phyloP scores from a whole-genome alignment of 2,329 filamentous ascomycete genomes.

The Penicillium sp. region DNA sequence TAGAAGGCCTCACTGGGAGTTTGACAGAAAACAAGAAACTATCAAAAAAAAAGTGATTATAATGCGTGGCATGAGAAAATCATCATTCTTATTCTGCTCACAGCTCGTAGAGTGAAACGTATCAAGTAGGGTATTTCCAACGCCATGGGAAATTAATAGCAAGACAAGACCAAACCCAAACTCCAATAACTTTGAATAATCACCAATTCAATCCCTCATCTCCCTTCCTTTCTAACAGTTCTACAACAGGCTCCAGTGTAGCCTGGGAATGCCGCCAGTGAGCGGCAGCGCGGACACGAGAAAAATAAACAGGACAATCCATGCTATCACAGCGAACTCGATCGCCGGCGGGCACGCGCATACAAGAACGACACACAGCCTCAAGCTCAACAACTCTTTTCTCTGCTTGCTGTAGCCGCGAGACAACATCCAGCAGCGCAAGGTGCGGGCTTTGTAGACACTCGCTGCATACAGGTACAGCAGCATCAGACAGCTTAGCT shows the following conservation, averaged over 20 bases:
- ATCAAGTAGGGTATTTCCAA: constrained; percentile 12
- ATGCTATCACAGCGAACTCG: constrained; percentile 81
- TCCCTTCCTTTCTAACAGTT: constrained; percentile 32
- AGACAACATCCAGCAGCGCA: constrained; percentile 61
- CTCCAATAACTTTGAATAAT: constrained; percentile 3
- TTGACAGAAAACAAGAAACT: too few species aligned
- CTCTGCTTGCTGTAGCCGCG: constrained; percentile 59
- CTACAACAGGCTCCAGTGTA: constrained; percentile 35
- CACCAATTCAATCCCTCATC: constrained; percentile 39
- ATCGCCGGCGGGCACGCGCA: constrained; percentile 66
- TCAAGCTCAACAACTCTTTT: constrained; percentile 59
- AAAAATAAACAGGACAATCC: constrained; percentile 89
- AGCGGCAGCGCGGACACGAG: constrained; percentile 36
- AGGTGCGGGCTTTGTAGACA: constrained; percentile 43
- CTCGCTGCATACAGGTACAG: constrained; percentile 40
- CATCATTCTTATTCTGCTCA: neutral
- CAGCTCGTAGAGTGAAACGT: neutral
- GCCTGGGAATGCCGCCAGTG: constrained; percentile 36
- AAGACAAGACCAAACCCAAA: neutral
- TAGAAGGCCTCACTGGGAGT: too few species aligned
- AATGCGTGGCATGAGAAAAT: neutral
- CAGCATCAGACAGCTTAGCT: constrained; percentile 48
- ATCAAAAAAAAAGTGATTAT: too few species aligned
- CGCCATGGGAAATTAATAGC: neutral
- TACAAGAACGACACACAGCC: constrained; percentile 73